Base-by-base conservation (phyloP, 306 rosid genomes). In the Inga laurina region DNA sequence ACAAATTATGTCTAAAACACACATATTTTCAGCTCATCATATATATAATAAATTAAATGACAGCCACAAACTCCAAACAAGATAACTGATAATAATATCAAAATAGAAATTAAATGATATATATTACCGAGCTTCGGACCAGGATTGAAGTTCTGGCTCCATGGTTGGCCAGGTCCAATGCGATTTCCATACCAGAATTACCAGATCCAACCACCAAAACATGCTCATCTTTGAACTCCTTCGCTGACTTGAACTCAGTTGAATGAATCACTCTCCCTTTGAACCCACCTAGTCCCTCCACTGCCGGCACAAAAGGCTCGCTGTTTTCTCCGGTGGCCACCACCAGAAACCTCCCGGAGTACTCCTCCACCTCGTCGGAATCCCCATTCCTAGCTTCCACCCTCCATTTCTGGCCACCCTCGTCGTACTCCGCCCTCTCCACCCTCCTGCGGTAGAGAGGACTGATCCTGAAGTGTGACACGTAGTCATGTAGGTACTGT, bases 151-250 rank as follows among this genome's bases (percentile, higher is more conserved):
- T 81, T 74, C 69, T 82, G 45, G 93, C 97, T 74, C 90, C 89
- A 16, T 90, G 82, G 71, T 92, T 87, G 10, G 84, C 64, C 0
- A 93, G 78, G 68, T 93, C 98, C 1, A 87, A 49, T 0, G 97
- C 89, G 10, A 93, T 93, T 56, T 93, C 97, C 94, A 90, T 87
- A 35, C 90, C 98, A 34, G 96, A 93, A 87, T 91, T 93, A 6
- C 97, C 97, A 44, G 93, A 83, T 16, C 97, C 97, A 16, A 91
- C 97, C 21, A 93, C 97, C 61, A 93, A 86, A 85, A 92, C 97
- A 35, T 77, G 84, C 56, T 88, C 74, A 35, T 76, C 79, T 21
- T 39, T n/a, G 37, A 87, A 90, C 30, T 80, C 90, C 41, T 82
- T 82, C 16, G 93, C 97, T 22, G 84, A 81, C 44, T 84, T 81